phyloP scores from a whole-genome alignment of 2,329 filamentous ascomycete species.

The Podosphaera aphanis region DNA sequence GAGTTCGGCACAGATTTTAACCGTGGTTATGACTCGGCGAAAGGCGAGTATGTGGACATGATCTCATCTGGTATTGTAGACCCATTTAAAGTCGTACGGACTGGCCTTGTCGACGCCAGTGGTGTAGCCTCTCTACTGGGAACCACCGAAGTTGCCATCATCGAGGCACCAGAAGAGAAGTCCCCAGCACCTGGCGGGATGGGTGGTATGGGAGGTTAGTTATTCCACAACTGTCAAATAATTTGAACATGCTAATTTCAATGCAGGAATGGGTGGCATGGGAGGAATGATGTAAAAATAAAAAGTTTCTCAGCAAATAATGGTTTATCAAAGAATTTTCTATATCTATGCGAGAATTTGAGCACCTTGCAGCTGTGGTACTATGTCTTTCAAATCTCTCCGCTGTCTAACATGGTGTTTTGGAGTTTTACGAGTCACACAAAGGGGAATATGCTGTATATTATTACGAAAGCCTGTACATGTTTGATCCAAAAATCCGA shows the following conservation, averaged over 20 bases:
- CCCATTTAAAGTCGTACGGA: conserved; percentile 97
- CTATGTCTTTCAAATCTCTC: too few species aligned
- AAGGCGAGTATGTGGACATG: conserved; percentile 98
- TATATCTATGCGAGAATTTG: too few species aligned
- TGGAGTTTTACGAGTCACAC: too few species aligned
- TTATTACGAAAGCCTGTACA: too few species aligned
- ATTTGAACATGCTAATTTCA: conserved; percentile 4
- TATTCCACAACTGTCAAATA: conserved; percentile 1
- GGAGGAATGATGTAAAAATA: conserved; percentile 17
- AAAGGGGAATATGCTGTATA: too few species aligned
- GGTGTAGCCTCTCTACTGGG: conserved; percentile 92
- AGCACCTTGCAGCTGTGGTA: too few species aligned
- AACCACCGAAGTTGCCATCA: conserved; percentile 94
- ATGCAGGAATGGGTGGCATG: conserved; percentile 18
- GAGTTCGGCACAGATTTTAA: conserved; percentile 86
- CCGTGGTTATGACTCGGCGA: conserved; percentile 90
- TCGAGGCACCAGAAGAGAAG: conserved; percentile 90
- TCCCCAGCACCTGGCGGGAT: conserved; percentile 42
- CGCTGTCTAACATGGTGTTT: too few species aligned
- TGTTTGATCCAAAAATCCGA: too few species aligned
- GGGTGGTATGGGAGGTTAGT: conserved; percentile 30
- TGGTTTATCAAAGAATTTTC: too few species aligned
- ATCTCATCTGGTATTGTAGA: conserved; percentile 91
- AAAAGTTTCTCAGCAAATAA: too few species aligned
- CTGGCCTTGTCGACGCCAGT: conserved; percentile 78